Percentiles rank a stretch among this genome's conserved stretches.
phyloP scores from a whole-genome alignment of 345 rosid genomes.

The Hypericum perforatum region DNA sequence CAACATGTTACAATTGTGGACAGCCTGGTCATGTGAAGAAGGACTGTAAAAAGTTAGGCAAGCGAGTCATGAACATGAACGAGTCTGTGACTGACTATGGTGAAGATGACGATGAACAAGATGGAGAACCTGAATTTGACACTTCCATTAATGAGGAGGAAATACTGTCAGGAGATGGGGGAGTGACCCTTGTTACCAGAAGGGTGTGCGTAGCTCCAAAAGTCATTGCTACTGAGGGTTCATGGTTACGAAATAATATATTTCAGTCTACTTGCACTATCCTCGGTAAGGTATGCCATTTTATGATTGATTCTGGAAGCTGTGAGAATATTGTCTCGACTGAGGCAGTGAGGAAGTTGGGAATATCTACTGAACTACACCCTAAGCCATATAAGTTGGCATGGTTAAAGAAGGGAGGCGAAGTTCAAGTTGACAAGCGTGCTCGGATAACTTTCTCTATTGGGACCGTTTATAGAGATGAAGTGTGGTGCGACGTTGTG shows the following conservation, averaged over 20 bases:
- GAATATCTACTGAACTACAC: no score
- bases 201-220: neutral
- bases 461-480: neutral
- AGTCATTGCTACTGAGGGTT: no score
- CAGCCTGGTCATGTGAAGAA: no score
- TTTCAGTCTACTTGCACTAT: neutral
- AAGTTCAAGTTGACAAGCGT: neutral
- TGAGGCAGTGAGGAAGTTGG: neutral
- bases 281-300: neutral
- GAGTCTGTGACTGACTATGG: no score
- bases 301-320: neutral
- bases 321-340: neutral
- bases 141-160: no score
- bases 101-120: no score
- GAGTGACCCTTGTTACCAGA: neutral
- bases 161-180: no score
- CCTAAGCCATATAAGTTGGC: neutral
- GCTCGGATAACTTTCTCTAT: no score
- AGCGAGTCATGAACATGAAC: no score
- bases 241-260: neutral
- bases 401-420: neutral
- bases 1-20: no score
- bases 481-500: constrained; percentile 7
- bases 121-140: no score
- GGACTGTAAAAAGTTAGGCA: no score